A percentile compares a stretch with the other conserved stretches of the same genome.
These are phyloP conservation scores for Saturnispora mendoncae DNA, from an alignment of 805 yeast genomes.

Conservation along the genomic window DNA sequence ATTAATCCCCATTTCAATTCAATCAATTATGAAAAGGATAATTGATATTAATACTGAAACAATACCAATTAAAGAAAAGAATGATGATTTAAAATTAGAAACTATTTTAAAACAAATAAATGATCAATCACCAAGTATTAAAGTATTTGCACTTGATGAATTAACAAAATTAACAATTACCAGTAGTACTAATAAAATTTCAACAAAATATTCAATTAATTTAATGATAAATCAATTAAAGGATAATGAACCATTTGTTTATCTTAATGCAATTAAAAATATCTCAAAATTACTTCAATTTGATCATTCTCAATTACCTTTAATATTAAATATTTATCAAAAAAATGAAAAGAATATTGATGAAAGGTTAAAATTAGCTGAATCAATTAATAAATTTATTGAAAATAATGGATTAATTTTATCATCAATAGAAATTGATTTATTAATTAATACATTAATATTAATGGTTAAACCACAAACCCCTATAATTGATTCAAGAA, in stretches of 20 bases:
- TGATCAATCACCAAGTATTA: constrained; percentile 74
- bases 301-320: constrained; percentile 21
- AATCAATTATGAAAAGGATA: constrained; percentile 5
- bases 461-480: not conserved
- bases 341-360: constrained; percentile 34
- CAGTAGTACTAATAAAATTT: constrained; percentile 26
- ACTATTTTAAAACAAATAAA: constrained; percentile 59
- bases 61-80: not conserved
- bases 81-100: constrained; percentile 34
- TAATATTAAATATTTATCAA: constrained; percentile 13
- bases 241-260: constrained; percentile 82
- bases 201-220: constrained; percentile 42
- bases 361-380: constrained; percentile 72
- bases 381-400: constrained; percentile 58
- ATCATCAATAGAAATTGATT: constrained; percentile 31
- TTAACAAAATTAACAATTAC: constrained; percentile 40
- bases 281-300: constrained; percentile 48
- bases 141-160: constrained; percentile 75
- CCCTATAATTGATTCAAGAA: constrained; percentile 38
- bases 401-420: constrained; percentile 41
- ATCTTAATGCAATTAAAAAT: constrained; percentile 76
- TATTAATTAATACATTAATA: constrained; percentile 30
- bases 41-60: constrained; percentile 1
- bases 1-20: constrained; percentile 5
- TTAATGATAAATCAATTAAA: constrained; percentile 56